These are phyloP conservation scores for Lasiodiplodia sp. DNA, from an alignment of 2,329 filamentous ascomycete species.

Conservation along the genomic window DNA sequence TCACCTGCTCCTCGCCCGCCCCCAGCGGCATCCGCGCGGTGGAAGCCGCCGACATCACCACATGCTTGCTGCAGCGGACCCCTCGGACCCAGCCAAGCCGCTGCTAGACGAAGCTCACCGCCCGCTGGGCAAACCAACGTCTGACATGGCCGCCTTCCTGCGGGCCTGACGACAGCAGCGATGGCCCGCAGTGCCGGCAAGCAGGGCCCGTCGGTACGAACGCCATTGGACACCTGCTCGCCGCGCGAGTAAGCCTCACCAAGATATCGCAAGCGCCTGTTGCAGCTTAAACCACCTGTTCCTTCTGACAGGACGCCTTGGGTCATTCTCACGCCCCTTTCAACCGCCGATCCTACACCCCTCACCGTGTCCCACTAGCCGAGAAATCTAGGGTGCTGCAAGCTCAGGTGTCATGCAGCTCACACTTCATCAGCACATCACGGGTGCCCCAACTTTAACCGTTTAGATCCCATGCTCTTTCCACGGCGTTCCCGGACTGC, in stretches of 20 bases:
- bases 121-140: background rate
- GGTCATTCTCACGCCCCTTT: conserved; percentile 3
- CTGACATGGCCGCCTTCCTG: conserved; percentile 19
- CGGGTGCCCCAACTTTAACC: conserved; percentile 3
- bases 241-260: conserved; percentile 23
- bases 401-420: conserved; percentile 25
- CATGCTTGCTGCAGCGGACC: background rate
- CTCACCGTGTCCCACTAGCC: background rate
- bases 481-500: background rate
- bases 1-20: background rate
- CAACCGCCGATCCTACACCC: conserved; percentile 17
- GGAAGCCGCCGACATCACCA: conserved; percentile 19
- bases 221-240: conserved; percentile 20
- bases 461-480: background rate
- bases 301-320: conserved; percentile 21
- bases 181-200: conserved; percentile 5
- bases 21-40: background rate
- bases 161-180: conserved; percentile 17
- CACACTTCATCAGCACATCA: conserved; percentile 17
- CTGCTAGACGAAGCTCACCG: background rate
- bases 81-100: background rate
- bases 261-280: conserved; percentile 3
- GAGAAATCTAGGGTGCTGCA: conserved; percentile 10
- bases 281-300: conserved; percentile 3
- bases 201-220: conserved; percentile 12